Conservation (phyloP, 2,329 filamentous ascomycete species). For the Dactylellina cionopaga region DNA sequence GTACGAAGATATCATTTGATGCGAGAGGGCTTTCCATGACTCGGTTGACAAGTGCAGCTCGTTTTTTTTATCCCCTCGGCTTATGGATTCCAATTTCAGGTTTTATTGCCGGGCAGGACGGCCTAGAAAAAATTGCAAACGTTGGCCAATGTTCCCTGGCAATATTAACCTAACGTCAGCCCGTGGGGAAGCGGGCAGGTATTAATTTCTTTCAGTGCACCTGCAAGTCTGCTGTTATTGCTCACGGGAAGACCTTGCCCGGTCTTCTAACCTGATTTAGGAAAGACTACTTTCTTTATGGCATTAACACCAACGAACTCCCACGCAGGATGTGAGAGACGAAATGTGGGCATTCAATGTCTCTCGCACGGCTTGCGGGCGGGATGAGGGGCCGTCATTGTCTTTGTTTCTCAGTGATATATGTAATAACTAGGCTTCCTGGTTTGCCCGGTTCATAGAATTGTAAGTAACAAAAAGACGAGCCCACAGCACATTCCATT, state of each 20-base stretch:
- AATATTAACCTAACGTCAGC: not conserved
- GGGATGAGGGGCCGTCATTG: conserved; percentile 21
- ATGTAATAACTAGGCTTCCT: conserved; percentile 19
- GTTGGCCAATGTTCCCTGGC: too few species aligned
- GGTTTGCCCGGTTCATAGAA: conserved; percentile 29
- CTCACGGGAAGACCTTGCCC: conserved; percentile 20
- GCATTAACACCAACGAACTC: not conserved
- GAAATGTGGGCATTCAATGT: not conserved
- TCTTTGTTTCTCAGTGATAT: conserved; percentile 14
- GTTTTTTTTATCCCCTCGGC: conserved; percentile 11
- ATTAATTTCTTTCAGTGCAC: not conserved
- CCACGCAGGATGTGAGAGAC: not conserved
- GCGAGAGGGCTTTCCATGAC: too few species aligned
- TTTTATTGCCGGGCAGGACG: conserved; percentile 12
- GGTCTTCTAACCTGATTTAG: conserved; percentile 12
- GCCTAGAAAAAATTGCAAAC: too few species aligned
- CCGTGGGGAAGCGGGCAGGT: conserved; percentile 34
- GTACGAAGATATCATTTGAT: too few species aligned
- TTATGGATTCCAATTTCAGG: conserved; percentile 32
- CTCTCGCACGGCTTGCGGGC: conserved; percentile 46
- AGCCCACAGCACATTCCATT: not conserved
- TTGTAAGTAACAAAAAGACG: not conserved
- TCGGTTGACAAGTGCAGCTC: conserved; percentile 9
- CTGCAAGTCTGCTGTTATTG: not conserved
- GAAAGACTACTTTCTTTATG: not conserved